Base-by-base conservation (phyloP, 306 rosid genomes). In the Quercus cerris region DNA sequence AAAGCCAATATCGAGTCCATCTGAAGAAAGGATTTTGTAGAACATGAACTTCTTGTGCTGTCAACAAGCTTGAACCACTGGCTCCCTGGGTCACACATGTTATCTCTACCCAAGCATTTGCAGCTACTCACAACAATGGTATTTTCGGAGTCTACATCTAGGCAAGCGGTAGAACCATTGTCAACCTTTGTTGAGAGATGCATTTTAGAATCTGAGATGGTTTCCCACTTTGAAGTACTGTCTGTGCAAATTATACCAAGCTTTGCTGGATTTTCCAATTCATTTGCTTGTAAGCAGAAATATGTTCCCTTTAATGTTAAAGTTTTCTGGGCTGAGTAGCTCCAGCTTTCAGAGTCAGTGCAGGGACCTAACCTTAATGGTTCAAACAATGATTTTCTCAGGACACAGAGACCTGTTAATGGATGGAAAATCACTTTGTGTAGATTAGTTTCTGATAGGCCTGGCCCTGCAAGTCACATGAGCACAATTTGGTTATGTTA, bases 61-160 rank as follows among this genome's bases (percentile, higher is more conserved):
- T 89, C 91, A 27, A 93, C 91, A 19, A 93, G 90, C 73, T 88
- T 90, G 85, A 93, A 93, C 99, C 99, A 95, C 57, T 95, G 99
- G 86, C 90, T 91, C 28, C 46, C 87, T 0, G 98, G 98, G 84
- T 93, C 92, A 25, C 99, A 94, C 5, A 71, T 27, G 1, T 8
- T 62, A 54, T 91, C 72, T 41, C 73, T 49, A 58, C 82, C 83
- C 75, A 94, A 81, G 76, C 99, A 94, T 76, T 87, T 94, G 81
- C 99, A 94, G 38, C 82, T 75, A 77, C 82, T 93, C 55, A 98
- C 91, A 77, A 93, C 83, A 54, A 95, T 63, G 12, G 2, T 54
- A 56, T 89, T 90, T 81, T 77, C 77, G 55, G 90, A 81, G 62
- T 90, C 91, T 0, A 90, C 94, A 38, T 95, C 97, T 11, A 95